Evolutionary conservation across 139 green algal genomes (phyloP).

Genomic region (Parachlorella kessleri): DNA sequence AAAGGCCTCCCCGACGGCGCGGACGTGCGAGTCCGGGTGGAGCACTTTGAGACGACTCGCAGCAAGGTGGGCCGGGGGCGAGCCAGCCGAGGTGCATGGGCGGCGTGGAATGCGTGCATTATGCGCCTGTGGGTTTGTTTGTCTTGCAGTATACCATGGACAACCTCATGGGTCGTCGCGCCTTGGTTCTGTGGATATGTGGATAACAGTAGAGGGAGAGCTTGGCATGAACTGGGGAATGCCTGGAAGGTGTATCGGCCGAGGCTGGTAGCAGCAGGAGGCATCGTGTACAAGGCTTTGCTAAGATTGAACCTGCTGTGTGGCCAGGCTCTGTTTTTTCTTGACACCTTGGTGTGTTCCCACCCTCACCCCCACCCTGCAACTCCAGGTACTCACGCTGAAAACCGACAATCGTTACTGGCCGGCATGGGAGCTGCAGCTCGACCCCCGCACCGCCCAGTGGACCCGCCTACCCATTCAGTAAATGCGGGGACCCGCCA

Average conservation of each 20-base stretch:
- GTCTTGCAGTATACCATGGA: too few relatives aligned
- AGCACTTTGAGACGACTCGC: constrained; percentile 72
- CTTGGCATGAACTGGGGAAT: too few relatives aligned
- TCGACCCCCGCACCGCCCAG: constrained; percentile 54
- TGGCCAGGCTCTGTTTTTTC: background rate
- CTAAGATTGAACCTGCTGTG: background rate
- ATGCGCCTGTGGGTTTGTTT: too few relatives aligned
- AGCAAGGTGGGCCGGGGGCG: constrained; percentile 11
- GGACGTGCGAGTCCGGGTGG: constrained; percentile 78
- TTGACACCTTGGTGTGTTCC: background rate
- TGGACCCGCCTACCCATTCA: constrained; percentile 49
- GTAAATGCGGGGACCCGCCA: too few relatives aligned
- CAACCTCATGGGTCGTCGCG: too few relatives aligned
- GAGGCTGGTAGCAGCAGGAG: too few relatives aligned
- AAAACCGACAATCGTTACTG: constrained; percentile 87
- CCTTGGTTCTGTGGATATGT: too few relatives aligned
- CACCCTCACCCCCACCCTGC: background rate
- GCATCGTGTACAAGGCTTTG: background rate
- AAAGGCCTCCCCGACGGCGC: constrained; percentile 56
- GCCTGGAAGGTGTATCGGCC: too few relatives aligned
- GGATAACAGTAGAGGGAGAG: too few relatives aligned
- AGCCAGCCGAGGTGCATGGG: background rate
- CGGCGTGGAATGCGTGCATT: too few relatives aligned
- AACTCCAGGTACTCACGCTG: constrained; percentile 73
- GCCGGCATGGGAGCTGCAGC: constrained; percentile 76